Base-by-base conservation (phyloP, 768 basidiomycete species). In the Pulveroboletus sp. region DNA sequence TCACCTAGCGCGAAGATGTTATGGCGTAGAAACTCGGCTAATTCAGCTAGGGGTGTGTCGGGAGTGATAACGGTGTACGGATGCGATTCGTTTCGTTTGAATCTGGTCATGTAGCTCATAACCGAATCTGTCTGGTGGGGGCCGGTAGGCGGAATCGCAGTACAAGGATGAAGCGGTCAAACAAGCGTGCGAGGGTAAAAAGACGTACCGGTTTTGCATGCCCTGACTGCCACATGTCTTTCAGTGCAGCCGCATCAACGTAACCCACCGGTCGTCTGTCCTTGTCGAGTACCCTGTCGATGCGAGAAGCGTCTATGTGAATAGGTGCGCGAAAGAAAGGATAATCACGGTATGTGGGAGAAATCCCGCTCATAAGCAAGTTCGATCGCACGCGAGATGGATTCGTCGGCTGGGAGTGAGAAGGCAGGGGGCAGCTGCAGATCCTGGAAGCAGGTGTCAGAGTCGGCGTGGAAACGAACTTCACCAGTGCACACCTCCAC, bases 341-440 rank as follows among this genome's bases (percentile, higher is more conserved):
- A 35, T 19, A 69, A 71, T 60, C 59, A 94, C 93, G 93, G 93
- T 53, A 95, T 85, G 59, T 94, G 85, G 16, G 92, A 92, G 69
- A 94, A 96, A 64, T 96, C 93, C 29, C 92, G 82, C 56, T 96
- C 93, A 59, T 93, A 95, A 0, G 93, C 93, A 22, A 87, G 77
- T 58, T 91, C 90, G 24, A 95, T 80, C 2, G 89, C 93, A 20
- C 79, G 76, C 9, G 80, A 76, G 49, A 94, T 82, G 17, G 80
- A 76, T 60, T 90, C 90, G 50, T 76, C 75, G 11, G 76, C 71
- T 8, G 86, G 85, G 4, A 95, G 75, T 14, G 86, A 80, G 66
- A 94, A 94, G 1, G 93, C 93, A 9, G 93, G 93, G 0, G 91
- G 85, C 1, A 90, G 69, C 74, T 90, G 88, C 5, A 89, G 75